Percentiles rank a stretch among this genome's conserved stretches.
Evolutionary conservation across 116 monocot genomes (phyloP).

Genomic region (Phalaenopsis hybrid): DNA sequence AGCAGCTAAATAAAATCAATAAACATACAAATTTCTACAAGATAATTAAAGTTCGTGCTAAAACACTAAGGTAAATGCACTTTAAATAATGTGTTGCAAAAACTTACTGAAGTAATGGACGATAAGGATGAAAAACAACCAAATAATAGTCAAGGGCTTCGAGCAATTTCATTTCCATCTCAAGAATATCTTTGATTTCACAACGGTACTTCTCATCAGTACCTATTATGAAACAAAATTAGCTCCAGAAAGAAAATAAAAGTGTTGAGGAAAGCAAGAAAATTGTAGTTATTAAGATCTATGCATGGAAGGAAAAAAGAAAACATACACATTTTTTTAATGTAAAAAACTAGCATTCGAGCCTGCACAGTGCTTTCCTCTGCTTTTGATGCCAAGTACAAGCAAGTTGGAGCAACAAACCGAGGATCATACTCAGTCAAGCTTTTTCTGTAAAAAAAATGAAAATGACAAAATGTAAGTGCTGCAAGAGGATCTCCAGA

Average conservation of each 20-base stretch:
- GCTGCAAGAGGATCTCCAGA: neutral
- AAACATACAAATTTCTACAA: neutral
- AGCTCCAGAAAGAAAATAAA: neutral
- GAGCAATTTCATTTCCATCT: conserved; percentile 99
- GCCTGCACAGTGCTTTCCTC: conserved; percentile 99
- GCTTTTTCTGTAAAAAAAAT: conserved; percentile 58
- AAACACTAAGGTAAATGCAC: neutral
- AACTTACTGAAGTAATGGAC: conserved; percentile 76
- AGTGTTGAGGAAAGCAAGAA: too few species aligned
- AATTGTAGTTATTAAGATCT: neutral
- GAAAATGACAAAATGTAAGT: neutral
- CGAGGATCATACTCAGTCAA: conserved; percentile 97
- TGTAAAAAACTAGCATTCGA: conserved; percentile 90
- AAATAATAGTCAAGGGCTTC: conserved; percentile 99
- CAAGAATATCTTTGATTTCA: conserved; percentile 98
- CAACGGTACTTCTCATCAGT: conserved; percentile 74
- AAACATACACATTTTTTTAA: conserved; percentile 72
- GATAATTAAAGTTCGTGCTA: neutral
- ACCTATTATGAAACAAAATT: conserved; percentile 26
- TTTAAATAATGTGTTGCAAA: neutral
- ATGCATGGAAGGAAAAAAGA: conserved; percentile 1
- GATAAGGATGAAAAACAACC: conserved; percentile 96
- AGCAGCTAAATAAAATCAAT: neutral
- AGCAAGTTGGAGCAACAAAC: conserved; percentile 88
- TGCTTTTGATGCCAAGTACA: conserved; percentile 95